Evolutionary conservation across 2,329 filamentous ascomycete genomes (phyloP), one percentile per base, ranked within the genome.

Genomic region (Curvularia lunata): DNA sequence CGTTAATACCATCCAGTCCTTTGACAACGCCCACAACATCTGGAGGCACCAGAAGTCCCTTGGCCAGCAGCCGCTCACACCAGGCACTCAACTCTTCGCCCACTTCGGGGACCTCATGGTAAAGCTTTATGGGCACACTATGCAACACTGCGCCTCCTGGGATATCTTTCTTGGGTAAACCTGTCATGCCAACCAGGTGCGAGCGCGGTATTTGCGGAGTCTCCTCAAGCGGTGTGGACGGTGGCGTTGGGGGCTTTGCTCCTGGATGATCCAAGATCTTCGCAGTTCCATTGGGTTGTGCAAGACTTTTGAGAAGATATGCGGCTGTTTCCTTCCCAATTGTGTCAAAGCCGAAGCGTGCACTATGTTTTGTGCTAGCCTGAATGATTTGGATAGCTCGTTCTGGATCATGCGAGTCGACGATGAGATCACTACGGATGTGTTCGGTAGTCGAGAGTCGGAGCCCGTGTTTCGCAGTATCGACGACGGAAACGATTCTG

Each of bases 51-150:
- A 92, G 67, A 0, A 81, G 70, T 0, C 81, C 79, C 0, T 80
- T 77, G 8, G 82, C 78, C 6, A 92, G 73, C n/a, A 92, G 74
- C 23, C 80, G 77, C 71, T 91, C 89, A 25, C 91, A 77, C 90
- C 90, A 92, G 1, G 78, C 71, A 12, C 86, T 86, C 52, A 91
- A 71, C 0, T 80, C 81, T 61, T 87, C 83, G 0, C 90, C 90
- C 0, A 92, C 79, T 1, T 80, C 80, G 0, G 86, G 83, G 0
- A 87, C 82, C 56, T 89, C 86, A 68, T 93, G 90, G 68, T 91
- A 92, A 4, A 91, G 68, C 74, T 92, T 92, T 60, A 93, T 90
- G 0, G 90, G 90, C 0, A 92, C 87, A 0, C 81, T 85, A 67
- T 91, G 89, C 55, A 86, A 83, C 5, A 79, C 71, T 0, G 86